Percentiles rank a stretch among this genome's conserved stretches.
These are phyloP conservation scores for Acidomyces sp. DNA, from an alignment of 495 filamentous ascomycete genomes.

Conservation along the genomic window DNA sequence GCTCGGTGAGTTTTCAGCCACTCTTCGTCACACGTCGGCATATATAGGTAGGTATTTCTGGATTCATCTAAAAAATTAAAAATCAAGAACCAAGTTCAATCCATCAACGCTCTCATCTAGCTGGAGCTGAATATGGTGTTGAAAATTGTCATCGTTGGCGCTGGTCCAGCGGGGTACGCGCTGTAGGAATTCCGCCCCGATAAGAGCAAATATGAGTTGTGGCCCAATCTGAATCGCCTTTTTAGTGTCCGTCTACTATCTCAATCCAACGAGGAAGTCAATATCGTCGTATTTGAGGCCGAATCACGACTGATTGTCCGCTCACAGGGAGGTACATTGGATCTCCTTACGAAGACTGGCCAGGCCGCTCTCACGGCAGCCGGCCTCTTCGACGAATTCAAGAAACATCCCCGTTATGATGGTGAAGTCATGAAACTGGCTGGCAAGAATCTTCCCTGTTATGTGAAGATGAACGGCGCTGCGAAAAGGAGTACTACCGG, in stretches of 20 bases:
- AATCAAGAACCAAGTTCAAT: too few relatives aligned
- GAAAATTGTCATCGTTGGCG: conserved; percentile 23
- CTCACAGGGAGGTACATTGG: conserved; percentile 39
- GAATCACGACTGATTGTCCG: conserved; percentile 13
- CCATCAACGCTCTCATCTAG: too few relatives aligned
- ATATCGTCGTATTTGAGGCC: conserved; percentile 25
- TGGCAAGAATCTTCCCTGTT: conserved; percentile 23
- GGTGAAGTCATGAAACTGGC: conserved; percentile 36
- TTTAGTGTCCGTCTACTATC: conserved; percentile 42
- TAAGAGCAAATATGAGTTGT: too few relatives aligned
- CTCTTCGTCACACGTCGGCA: too few relatives aligned
- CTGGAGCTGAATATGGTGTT: conserved; percentile 2
- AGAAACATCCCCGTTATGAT: conserved; percentile 36
- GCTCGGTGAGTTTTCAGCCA: too few relatives aligned
- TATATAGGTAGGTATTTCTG: too few relatives aligned
- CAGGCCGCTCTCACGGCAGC: conserved; percentile 37
- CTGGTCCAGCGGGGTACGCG: conserved; percentile 42
- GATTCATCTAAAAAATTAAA: too few relatives aligned
- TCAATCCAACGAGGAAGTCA: conserved; percentile 22
- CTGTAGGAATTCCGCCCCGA: too few relatives aligned
- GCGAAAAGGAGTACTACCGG: conserved; percentile 7
- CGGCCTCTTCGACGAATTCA: conserved; percentile 37
- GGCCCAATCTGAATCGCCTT: too few relatives aligned
- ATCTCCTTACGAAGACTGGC: conserved; percentile 42
- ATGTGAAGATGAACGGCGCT: conserved; percentile 5